These are phyloP conservation scores for Sporisorium graminicola DNA, from an alignment of 1,284 basidiomycete genomes.

Conservation along the genomic window DNA sequence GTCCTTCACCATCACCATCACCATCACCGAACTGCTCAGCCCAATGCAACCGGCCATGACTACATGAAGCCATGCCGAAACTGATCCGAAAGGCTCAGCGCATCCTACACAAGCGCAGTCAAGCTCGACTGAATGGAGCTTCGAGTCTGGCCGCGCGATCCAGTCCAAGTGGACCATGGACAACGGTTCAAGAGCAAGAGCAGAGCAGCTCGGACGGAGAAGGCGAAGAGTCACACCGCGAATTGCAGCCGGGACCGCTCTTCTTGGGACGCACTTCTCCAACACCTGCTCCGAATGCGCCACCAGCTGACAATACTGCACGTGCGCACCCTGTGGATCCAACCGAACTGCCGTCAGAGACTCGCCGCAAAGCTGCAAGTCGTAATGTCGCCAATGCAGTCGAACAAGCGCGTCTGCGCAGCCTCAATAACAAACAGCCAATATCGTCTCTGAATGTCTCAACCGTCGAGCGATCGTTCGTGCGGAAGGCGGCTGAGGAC, in stretches of 20 bases:
- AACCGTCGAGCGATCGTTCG: neutral
- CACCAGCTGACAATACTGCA: neutral
- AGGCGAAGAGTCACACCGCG: neutral
- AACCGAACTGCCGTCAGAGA: conserved; percentile 46
- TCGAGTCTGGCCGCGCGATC: neutral
- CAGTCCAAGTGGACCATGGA: neutral
- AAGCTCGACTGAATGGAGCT: conserved; percentile 23
- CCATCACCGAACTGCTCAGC: neutral
- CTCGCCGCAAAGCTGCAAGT: conserved; percentile 39
- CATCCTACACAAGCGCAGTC: conserved; percentile 36
- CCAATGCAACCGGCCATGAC: conserved; percentile 7
- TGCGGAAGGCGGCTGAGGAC: neutral
- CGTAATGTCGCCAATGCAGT: conserved; percentile 35
- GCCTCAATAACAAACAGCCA: conserved; percentile 1
- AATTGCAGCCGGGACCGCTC: conserved; percentile 9
- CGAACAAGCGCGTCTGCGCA: conserved; percentile 35
- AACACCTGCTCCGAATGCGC: conserved; percentile 19
- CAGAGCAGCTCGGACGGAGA: conserved; percentile 1
- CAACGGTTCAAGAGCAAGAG: neutral
- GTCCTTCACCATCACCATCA: neutral
- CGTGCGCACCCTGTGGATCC: conserved; percentile 15
- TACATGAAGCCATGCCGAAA: conserved; percentile 35
- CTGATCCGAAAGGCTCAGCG: conserved; percentile 50
- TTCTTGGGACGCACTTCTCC: conserved; percentile 29
- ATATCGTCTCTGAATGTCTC: neutral